Percentiles rank a stretch among this genome's conserved stretches.
These are phyloP conservation scores for Puccinia novopanici DNA, from an alignment of 1,284 basidiomycete species.

Conservation along the genomic window DNA sequence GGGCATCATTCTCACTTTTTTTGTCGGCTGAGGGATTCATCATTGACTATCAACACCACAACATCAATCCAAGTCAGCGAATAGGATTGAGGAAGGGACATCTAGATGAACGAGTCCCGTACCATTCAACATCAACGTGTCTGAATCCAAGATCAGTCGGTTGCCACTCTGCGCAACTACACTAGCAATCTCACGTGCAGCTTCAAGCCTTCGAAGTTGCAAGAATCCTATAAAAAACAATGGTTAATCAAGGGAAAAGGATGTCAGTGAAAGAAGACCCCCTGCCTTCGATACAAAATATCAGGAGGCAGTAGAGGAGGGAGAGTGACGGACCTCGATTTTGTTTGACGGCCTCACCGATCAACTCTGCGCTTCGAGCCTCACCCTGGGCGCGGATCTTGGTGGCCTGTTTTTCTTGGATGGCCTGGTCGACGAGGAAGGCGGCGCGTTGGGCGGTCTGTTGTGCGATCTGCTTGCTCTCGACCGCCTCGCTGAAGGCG, in stretches of 20 bases:
- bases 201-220: constrained; percentile 88
- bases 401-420: constrained; percentile 98
- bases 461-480: constrained; percentile 99
- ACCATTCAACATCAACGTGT: constrained; percentile 89
- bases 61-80: not conserved
- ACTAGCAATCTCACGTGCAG: constrained; percentile 90
- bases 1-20: constrained; percentile 29
- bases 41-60: not conserved
- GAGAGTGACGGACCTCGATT: constrained; percentile 81
- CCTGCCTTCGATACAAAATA: not conserved
- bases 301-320: not conserved
- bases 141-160: constrained; percentile 92
- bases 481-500: constrained; percentile 98
- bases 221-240: constrained; percentile 62
- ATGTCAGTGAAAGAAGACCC: not conserved
- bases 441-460: constrained; percentile 97
- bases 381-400: constrained; percentile 98
- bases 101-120: constrained; percentile 56
- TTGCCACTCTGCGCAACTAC: constrained; percentile 79
- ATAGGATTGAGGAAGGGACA: not conserved
- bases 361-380: constrained; percentile 88
- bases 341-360: constrained; percentile 90
- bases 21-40: constrained; percentile 50
- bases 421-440: constrained; percentile 97
- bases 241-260: not conserved